phyloP scores from a whole-genome alignment of 83 land plant genomes.

The Picea engelmannii region DNA sequence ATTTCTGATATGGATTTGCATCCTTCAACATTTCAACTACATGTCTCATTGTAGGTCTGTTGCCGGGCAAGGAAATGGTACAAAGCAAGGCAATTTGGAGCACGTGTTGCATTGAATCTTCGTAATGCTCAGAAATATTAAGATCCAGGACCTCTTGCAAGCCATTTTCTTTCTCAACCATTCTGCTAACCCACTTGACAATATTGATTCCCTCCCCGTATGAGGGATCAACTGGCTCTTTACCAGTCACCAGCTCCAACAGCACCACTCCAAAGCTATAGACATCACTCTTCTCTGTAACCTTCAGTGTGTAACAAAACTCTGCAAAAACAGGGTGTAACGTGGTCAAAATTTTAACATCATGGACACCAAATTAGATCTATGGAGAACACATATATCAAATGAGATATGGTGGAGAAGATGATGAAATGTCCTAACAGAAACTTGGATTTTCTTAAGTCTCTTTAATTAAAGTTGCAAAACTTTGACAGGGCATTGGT shows the following conservation, averaged over 20 bases:
- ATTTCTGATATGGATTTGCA: slow-evolving; percentile 5
- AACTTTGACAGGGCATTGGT: background rate
- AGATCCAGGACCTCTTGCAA: background rate
- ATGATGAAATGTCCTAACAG: too few species aligned
- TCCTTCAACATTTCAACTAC: slow-evolving; percentile 14
- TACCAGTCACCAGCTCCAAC: slow-evolving; percentile 75
- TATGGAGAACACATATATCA: background rate
- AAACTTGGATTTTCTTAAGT: background rate
- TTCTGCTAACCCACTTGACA: slow-evolving; percentile 13
- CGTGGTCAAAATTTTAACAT: background rate
- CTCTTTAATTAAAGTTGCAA: background rate
- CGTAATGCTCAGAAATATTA: background rate
- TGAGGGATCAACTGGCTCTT: slow-evolving; percentile 47
- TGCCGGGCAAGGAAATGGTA: slow-evolving; percentile 10
- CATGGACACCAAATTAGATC: too few species aligned
- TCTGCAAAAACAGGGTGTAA: background rate
- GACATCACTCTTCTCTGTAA: slow-evolving; percentile 80
- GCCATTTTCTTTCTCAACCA: slow-evolving; percentile 13
- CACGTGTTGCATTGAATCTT: background rate
- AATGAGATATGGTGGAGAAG: background rate
- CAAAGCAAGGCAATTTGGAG: slow-evolving; percentile 7
- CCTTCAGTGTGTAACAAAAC: slow-evolving; percentile 24
- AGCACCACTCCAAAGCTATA: slow-evolving; percentile 85
- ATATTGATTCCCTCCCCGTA: slow-evolving; percentile 10
- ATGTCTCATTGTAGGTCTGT: slow-evolving; percentile 13